A percentile compares a stretch with the other conserved stretches of the same genome.
Conservation (phyloP, 352 stramenopile species). For the Globisporangium sylvaticum region DNA sequence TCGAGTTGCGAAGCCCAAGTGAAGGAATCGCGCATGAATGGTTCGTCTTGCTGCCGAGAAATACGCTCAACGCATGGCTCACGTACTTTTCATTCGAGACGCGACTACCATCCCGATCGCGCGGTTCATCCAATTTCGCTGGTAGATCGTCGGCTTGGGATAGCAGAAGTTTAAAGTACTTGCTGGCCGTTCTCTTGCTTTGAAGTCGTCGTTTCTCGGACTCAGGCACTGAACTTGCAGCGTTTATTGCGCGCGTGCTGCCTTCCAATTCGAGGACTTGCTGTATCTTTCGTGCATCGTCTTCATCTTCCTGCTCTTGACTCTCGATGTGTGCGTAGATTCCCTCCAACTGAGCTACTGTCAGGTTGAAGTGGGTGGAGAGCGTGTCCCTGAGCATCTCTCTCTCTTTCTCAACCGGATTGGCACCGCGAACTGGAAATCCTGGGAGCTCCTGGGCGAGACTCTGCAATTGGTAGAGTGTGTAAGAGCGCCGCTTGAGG, state of each 20-base stretch:
- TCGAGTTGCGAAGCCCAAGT: slow-evolving; percentile 21
- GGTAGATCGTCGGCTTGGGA: background rate
- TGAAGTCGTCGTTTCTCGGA: slow-evolving; percentile 28
- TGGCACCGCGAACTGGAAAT: slow-evolving; percentile 28
- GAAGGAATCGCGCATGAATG: slow-evolving; percentile 28
- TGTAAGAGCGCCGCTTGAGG: slow-evolving; percentile 49
- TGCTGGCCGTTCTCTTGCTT: slow-evolving; percentile 18
- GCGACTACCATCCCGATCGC: background rate
- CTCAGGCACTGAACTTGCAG: background rate
- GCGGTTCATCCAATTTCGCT: background rate
- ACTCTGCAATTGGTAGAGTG: slow-evolving; percentile 41
- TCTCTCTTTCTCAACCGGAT: slow-evolving; percentile 35
- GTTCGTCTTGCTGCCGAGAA: slow-evolving; percentile 29
- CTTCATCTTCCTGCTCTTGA: background rate
- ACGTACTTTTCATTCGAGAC: slow-evolving; percentile 49
- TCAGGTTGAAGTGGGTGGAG: slow-evolving; percentile 20
- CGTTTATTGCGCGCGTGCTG: slow-evolving; percentile 1
- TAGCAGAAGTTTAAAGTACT: slow-evolving; percentile 30
- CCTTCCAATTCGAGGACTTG: slow-evolving; percentile 4
- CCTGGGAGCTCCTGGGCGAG: slow-evolving; percentile 23
- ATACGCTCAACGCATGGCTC: slow-evolving; percentile 28
- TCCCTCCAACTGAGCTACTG: slow-evolving; percentile 1
- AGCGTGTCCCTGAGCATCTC: slow-evolving; percentile 58
- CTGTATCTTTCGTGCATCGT: slow-evolving; percentile 1
- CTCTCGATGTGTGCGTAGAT: slow-evolving; percentile 9